Percentiles rank a stretch among this genome's conserved stretches.
Evolutionary conservation across 371 early-diverging fungal species (phyloP).

Genomic region (Entomophthora muscae): DNA sequence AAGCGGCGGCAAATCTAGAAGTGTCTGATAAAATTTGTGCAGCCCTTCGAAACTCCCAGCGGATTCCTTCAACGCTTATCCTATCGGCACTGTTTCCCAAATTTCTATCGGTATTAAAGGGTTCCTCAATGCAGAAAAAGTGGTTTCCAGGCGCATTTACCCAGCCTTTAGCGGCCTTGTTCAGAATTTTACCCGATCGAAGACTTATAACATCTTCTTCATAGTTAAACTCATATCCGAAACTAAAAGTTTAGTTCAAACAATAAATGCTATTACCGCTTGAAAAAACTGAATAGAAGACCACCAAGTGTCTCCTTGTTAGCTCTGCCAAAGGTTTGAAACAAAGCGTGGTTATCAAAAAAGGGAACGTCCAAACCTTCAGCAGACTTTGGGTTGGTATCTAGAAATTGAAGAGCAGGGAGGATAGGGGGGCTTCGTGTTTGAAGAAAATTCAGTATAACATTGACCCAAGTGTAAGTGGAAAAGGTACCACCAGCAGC

Average conservation of each 20-base stretch:
- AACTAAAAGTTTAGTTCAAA: conserved; percentile 7
- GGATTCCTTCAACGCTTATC: conserved; percentile 49
- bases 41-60: conserved; percentile 57
- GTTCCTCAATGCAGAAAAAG: conserved; percentile 78
- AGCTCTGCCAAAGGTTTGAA: conserved; percentile 40
- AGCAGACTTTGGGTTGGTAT: conserved; percentile 14
- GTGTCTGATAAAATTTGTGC: conserved; percentile 30
- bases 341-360: conserved; percentile 34
- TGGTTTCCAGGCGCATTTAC: conserved; percentile 29
- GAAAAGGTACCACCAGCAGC: conserved; percentile 69
- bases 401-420: conserved; percentile 56
- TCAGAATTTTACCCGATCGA: conserved; percentile 47
- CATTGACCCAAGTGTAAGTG: conserved; percentile 84
- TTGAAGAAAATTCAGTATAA: conserved; percentile 77
- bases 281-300: conserved; percentile 71
- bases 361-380: conserved; percentile 41
- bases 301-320: conserved; percentile 51
- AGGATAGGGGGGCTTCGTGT: conserved; percentile 75
- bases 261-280: conserved; percentile 18
- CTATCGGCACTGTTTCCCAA: conserved; percentile 77
- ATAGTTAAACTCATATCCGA: conserved; percentile 68
- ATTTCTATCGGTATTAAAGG: conserved; percentile 65
- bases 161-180: conserved; percentile 73
- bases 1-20: conserved; percentile 19
- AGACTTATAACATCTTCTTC: conserved; percentile 55